Base-by-base conservation (phyloP, 345 rosid species). In the Trapa bicornis region DNA sequence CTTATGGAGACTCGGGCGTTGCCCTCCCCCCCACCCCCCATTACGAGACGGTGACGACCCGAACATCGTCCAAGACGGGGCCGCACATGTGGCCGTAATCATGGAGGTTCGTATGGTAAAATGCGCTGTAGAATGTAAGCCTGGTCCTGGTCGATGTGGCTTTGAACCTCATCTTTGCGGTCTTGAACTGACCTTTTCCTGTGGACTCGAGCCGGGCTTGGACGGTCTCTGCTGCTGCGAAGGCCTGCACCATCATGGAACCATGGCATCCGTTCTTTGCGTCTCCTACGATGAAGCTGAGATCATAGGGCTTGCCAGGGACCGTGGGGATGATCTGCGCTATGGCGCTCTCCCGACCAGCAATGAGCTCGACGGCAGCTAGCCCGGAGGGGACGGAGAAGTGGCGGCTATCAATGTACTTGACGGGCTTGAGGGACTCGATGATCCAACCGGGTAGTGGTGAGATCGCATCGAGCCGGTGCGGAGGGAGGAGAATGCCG, bases 371-470 rank as follows among this genome's bases (percentile, higher is more conserved):
- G 6, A 89, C 48, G 0, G 92, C 92, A 0, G 86, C 83, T 1
- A 70, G 68, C 3, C 92, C 95, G 5, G 88, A 68, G 0, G 95
- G 92, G 4, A 92, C 95, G 0, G 60, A 70, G 76, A 87, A 89
- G 68, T 89, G 98, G 4, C 77, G 78, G 32, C 60, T 79, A 79
- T 92, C 96, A 1, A 89, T 74, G 81, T 79, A 87, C 70, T 87
- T 92, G 0, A 89, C 86, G 0, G 96, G 95, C 68, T 85, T 87
- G n/a, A 89, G 74, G 17, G 98, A 92, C 70, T 89, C 96, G 12
- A 92, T 38, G 68, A 92, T 89, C 98, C 96, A 92, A 6, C 98
- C 92, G 0, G 89, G 92, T 42, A 89, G 86, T 0, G 96, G 95
- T 29, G 98, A 89, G 60, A 85, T 83, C 2, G 65, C 14, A 75